Conservation (phyloP, 2,329 filamentous ascomycete genomes). For the Hymenoscyphus occultus region DNA sequence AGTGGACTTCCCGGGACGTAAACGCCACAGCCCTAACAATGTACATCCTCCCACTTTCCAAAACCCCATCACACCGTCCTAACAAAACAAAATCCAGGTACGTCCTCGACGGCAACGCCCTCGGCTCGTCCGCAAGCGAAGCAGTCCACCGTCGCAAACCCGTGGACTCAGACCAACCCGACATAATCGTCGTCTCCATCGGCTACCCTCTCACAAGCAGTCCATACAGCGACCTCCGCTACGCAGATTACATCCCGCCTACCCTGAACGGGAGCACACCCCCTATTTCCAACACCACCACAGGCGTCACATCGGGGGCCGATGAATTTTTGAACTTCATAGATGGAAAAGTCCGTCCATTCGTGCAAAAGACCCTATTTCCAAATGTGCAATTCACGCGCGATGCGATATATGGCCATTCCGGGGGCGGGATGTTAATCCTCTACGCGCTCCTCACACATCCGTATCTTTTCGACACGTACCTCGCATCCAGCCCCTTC, state of each 20-base stretch:
- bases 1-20: background rate
- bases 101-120: conserved; percentile 1
- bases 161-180: background rate
- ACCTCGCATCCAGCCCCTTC: background rate
- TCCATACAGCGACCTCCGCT: background rate
- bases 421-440: background rate
- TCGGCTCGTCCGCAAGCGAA: background rate
- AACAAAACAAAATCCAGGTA: conserved; percentile 1
- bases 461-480: conserved; percentile 5
- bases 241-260: background rate
- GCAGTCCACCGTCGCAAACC: background rate
- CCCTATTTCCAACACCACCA: too few relatives aligned
- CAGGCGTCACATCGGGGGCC: background rate
- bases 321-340: conserved; percentile 2
- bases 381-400: background rate
- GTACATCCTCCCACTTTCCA: background rate
- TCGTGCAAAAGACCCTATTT: background rate
- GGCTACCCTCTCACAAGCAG: background rate
- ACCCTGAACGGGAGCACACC: background rate
- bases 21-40: background rate
- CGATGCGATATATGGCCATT: conserved; percentile 6
- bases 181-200: background rate
- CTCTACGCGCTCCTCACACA: background rate
- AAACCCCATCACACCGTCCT: too few relatives aligned
- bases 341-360: background rate